Evolutionary conservation across 139 green algal genomes (phyloP).

Genomic region (Gonium pectorale): DNA sequence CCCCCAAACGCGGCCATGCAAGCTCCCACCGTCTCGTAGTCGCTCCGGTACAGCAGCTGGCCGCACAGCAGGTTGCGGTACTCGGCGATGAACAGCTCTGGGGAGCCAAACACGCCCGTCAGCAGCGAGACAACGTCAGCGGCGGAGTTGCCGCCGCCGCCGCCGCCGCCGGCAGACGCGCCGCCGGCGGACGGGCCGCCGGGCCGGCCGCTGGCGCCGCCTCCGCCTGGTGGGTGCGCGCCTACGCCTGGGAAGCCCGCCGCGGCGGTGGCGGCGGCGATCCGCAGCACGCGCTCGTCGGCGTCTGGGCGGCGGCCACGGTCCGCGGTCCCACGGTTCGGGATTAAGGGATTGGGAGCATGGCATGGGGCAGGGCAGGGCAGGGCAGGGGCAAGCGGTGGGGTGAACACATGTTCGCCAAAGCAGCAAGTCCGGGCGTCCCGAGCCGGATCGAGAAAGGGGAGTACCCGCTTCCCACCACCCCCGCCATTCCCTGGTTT

Average conservation of each 20-base stretch:
- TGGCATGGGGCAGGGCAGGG: too few relatives aligned
- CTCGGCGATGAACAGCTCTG: conserved; percentile 92
- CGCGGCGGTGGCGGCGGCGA: conserved; percentile 30
- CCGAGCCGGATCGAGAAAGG: too few relatives aligned
- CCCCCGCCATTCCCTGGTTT: too few relatives aligned
- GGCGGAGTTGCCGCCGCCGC: neutral
- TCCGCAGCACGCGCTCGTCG: conserved; percentile 56
- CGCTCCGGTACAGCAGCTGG: conserved; percentile 71
- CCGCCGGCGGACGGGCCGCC: neutral
- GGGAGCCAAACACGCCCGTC: conserved; percentile 87
- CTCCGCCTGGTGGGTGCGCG: neutral
- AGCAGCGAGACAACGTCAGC: conserved; percentile 86
- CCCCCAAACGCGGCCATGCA: neutral
- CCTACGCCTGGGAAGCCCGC: conserved; percentile 13
- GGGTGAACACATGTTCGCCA: too few relatives aligned
- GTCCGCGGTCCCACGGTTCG: too few relatives aligned
- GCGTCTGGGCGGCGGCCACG: neutral
- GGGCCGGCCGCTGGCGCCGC: neutral
- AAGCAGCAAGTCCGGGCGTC: too few relatives aligned
- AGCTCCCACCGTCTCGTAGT: conserved; percentile 32
- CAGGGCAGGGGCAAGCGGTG: too few relatives aligned
- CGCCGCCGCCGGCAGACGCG: neutral
- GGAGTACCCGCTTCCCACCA: neutral
- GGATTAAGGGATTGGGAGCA: too few relatives aligned
- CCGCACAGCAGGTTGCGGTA: conserved; percentile 90